phyloP scores from a whole-genome alignment of 805 yeast genomes.

The Candida rishiriensis region DNA sequence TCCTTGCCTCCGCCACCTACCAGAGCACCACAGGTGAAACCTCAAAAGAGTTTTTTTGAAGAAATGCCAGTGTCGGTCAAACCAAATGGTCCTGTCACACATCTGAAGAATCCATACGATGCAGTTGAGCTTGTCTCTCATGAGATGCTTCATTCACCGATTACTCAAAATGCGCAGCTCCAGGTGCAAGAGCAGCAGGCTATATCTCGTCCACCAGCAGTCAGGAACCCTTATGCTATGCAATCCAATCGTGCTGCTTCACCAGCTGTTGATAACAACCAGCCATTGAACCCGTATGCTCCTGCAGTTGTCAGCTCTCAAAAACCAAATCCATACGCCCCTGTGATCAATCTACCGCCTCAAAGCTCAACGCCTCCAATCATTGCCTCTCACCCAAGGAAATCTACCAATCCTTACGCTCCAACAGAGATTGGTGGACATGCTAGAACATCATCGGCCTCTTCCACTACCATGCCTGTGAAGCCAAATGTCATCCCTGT shows the following conservation, averaged over 20 bases:
- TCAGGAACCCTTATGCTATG: no score
- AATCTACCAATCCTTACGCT: slow-evolving; percentile 28
- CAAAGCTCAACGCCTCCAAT: not conserved
- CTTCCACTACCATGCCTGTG: slow-evolving; percentile 17
- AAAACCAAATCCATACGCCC: slow-evolving; percentile 1
- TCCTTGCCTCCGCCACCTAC: slow-evolving; percentile 4
- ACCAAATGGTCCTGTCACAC: slow-evolving; percentile 7
- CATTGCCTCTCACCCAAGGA: slow-evolving; percentile 4
- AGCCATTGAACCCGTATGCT: slow-evolving; percentile 11
- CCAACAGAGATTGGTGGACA: slow-evolving; percentile 30
- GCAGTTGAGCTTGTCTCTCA: slow-evolving; percentile 4
- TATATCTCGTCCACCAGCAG: no score
- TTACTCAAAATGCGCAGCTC: not conserved
- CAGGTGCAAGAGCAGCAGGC: no score
- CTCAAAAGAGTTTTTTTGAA: slow-evolving; percentile 49
- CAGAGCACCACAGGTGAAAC: slow-evolving; percentile 1
- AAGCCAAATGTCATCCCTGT: slow-evolving; percentile 28
- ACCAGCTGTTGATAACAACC: slow-evolving; percentile 1
- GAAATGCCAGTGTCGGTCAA: slow-evolving; percentile 43
- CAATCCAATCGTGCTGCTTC: slow-evolving; percentile 1
- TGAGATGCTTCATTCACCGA: not conserved
- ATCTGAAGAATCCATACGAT: slow-evolving; percentile 24
- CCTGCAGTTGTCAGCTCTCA: slow-evolving; percentile 4
- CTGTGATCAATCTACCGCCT: not conserved
- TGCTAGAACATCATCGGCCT: slow-evolving; percentile 20